Conservation (phyloP, 352 stramenopile genomes). For the Blastocystis sp. region DNA sequence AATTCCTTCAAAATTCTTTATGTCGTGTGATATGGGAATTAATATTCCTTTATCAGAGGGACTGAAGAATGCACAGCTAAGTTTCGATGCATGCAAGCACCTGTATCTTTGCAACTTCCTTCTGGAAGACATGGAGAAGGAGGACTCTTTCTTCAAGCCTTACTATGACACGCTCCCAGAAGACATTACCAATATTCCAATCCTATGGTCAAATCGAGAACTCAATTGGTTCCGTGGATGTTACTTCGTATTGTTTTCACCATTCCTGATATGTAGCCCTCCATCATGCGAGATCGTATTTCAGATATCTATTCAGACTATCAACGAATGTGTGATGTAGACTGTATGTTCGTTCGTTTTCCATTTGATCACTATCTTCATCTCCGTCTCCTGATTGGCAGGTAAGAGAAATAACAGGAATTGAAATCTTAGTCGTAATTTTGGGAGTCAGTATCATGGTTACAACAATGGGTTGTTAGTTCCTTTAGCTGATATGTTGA, state of each 20-base stretch:
- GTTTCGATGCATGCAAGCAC: slow-evolving; percentile 27
- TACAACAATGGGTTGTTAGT: slow-evolving; percentile 50
- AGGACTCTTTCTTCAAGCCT: slow-evolving; percentile 49
- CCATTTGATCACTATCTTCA: slow-evolving; percentile 53
- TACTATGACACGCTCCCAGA: slow-evolving; percentile 42
- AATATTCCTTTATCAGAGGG: not conserved
- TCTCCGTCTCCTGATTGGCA: slow-evolving; percentile 41
- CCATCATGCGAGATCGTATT: not conserved
- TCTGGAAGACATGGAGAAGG: slow-evolving; percentile 52
- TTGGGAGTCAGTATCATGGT: slow-evolving; percentile 24
- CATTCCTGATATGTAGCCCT: not conserved
- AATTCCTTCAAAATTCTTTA: slow-evolving; percentile 37
- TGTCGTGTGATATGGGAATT: slow-evolving; percentile 49
- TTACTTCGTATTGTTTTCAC: not conserved
- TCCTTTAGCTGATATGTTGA: slow-evolving; percentile 63
- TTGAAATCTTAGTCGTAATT: slow-evolving; percentile 58
- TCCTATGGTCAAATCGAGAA: slow-evolving; percentile 29
- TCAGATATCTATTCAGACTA: slow-evolving; percentile 21
- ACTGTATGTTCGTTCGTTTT: slow-evolving; percentile 23
- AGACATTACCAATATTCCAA: slow-evolving; percentile 48
- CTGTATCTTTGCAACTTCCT: slow-evolving; percentile 44
- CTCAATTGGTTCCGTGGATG: slow-evolving; percentile 8
- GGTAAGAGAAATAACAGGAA: not conserved
- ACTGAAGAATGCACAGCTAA: not conserved
- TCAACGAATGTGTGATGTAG: slow-evolving; percentile 26